These are phyloP conservation scores for Aeschynomene evenia DNA, from an alignment of 306 rosid genomes.

Conservation along the genomic window DNA sequence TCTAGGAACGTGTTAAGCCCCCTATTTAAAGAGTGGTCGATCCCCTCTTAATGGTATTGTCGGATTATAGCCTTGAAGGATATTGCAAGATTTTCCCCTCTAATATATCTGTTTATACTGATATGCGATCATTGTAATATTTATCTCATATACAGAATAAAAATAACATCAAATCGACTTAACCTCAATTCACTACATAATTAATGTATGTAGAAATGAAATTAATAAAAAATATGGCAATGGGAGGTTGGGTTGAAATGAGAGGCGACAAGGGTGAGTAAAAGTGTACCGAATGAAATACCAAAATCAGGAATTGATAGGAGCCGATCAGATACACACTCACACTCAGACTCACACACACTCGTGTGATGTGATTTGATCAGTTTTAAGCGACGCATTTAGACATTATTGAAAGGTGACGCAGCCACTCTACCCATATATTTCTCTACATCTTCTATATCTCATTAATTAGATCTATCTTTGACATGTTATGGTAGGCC, in stretches of 20 bases:
- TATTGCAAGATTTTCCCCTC: no score
- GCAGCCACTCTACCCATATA: constrained; percentile 23
- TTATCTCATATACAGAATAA: no score
- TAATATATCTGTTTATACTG: no score
- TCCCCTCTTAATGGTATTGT: no score
- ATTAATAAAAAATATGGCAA: background rate
- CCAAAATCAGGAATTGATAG: constrained; percentile 25
- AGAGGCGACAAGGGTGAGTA: background rate
- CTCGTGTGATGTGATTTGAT: constrained; percentile 40
- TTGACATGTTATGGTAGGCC: constrained; percentile 26
- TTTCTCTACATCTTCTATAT: background rate
- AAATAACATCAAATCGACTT: no score
- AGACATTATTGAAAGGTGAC: constrained; percentile 27
- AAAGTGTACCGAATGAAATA: background rate
- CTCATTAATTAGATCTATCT: constrained; percentile 2
- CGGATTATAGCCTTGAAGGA: no score
- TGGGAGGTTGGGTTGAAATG: background rate
- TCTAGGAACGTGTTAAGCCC: no score
- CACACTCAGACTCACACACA: no score
- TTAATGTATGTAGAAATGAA: no score
- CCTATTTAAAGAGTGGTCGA: no score
- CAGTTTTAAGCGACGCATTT: constrained; percentile 24
- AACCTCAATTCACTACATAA: no score
- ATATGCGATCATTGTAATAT: no score
- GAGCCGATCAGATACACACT: background rate